A percentile compares a stretch with the other conserved stretches of the same genome.
phyloP scores from a whole-genome alignment of 768 basidiomycete genomes.

The Rhizopogon vesiculosus region DNA sequence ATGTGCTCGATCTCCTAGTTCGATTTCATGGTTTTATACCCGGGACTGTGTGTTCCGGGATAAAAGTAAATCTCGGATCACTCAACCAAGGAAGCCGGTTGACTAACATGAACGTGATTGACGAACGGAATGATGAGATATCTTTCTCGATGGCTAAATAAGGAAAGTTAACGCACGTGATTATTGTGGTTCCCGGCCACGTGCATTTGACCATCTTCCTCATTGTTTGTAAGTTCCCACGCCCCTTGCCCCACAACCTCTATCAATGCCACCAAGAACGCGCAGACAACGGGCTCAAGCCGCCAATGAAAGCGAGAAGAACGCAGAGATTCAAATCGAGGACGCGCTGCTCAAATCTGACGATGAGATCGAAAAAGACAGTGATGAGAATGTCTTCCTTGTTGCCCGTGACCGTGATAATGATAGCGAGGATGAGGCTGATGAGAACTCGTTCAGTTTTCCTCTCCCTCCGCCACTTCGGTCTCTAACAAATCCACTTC shows the following conservation, averaged over 20 bases:
- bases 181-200: not conserved
- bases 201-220: not conserved
- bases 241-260: slow-evolving; percentile 1
- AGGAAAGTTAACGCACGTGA: slow-evolving; percentile 1
- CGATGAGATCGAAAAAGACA: not conserved
- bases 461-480: slow-evolving; percentile 6
- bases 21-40: too few relatives aligned
- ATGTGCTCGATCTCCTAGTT: too few relatives aligned
- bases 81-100: not conserved
- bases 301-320: slow-evolving; percentile 15
- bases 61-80: not conserved
- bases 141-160: not conserved
- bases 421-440: not conserved
- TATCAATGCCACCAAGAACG: slow-evolving; percentile 11
- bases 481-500: slow-evolving; percentile 10
- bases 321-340: not conserved
- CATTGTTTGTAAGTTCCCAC: slow-evolving; percentile 16
- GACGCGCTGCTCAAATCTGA: not conserved
- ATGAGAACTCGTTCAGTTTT: slow-evolving; percentile 9
- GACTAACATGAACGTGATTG: not conserved
- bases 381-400: slow-evolving; percentile 5
- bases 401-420: not conserved
- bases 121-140: too few relatives aligned
- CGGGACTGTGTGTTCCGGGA: not conserved
- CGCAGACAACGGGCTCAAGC: slow-evolving; percentile 10